These are phyloP conservation scores for Metarhizium album DNA, from an alignment of 2,329 filamentous ascomycete genomes.

Conservation along the genomic window DNA sequence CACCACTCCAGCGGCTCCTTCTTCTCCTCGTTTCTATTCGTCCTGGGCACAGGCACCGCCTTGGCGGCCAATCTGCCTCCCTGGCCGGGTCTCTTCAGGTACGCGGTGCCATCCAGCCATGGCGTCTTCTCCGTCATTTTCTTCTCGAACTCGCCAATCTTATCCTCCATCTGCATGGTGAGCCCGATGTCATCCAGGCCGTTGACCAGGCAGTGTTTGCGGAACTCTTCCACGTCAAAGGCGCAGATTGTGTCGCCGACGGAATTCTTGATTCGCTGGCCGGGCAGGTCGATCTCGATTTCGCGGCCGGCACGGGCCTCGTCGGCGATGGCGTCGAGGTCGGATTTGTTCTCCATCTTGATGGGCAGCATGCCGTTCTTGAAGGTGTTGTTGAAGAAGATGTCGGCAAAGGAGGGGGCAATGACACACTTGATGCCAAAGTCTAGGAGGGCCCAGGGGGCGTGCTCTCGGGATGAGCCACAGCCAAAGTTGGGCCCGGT, in stretches of 20 bases:
- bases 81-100: conserved; percentile 47
- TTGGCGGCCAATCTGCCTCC: conserved; percentile 46
- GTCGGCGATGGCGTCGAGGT: conserved; percentile 59
- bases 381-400: conserved; percentile 99
- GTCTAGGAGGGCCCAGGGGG: conserved; percentile 91
- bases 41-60: conserved; percentile 66
- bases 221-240: conserved; percentile 87
- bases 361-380: conserved; percentile 99
- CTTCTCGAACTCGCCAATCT: conserved; percentile 75
- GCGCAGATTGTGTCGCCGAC: conserved; percentile 61
- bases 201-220: conserved; percentile 88
- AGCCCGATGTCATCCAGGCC: conserved; percentile 92
- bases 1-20: conserved; percentile 87
- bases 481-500: conserved; percentile 94
- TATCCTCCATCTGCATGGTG: conserved; percentile 83
- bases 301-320: conserved; percentile 74
- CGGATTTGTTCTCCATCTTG: conserved; percentile 54
- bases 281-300: conserved; percentile 79
- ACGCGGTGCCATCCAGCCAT: conserved; percentile 82
- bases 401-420: conserved; percentile 63
- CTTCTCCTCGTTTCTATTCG: conserved; percentile 75
- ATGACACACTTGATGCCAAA: conserved; percentile 94
- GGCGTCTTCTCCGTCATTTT: conserved; percentile 69
- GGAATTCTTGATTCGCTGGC: conserved; percentile 70
- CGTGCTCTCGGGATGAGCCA: conserved; percentile 85